Evolutionary conservation across 495 filamentous ascomycete species (phyloP).

Genomic region (Aspergillus avenaceus): DNA sequence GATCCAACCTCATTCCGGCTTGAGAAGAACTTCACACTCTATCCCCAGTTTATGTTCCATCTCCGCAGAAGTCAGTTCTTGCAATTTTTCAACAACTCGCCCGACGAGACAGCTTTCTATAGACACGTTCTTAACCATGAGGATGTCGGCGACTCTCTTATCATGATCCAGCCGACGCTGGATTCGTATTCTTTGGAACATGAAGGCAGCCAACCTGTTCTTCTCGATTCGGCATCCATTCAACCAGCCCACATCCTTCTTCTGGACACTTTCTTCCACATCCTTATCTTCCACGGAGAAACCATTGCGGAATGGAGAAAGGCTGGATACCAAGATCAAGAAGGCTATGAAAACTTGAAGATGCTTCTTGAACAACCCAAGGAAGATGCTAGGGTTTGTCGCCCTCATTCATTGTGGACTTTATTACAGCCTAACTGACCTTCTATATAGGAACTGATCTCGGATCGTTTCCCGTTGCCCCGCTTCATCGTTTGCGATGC

Average conservation of each 20-base stretch:
- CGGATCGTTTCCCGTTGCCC: slow-evolving; percentile 94
- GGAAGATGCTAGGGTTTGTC: slow-evolving; percentile 85
- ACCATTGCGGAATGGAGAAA: slow-evolving; percentile 98
- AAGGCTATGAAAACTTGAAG: slow-evolving; percentile 97
- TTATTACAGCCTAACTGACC: neutral
- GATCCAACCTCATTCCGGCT: slow-evolving; percentile 96
- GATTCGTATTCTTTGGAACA: slow-evolving; percentile 97
- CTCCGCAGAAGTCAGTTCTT: slow-evolving; percentile 94
- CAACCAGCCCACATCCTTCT: slow-evolving; percentile 92
- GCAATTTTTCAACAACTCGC: slow-evolving; percentile 99
- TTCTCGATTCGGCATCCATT: slow-evolving; percentile 94
- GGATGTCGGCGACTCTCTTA: slow-evolving; percentile 91
- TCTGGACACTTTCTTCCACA: slow-evolving; percentile 98
- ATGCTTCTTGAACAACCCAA: slow-evolving; percentile 88
- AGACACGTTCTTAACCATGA: slow-evolving; percentile 96
- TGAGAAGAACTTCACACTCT: slow-evolving; percentile 98
- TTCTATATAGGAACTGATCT: slow-evolving; percentile 77
- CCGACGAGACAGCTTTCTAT: slow-evolving; percentile 98
- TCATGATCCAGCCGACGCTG: slow-evolving; percentile 98
- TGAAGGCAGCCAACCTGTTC: slow-evolving; percentile 82
- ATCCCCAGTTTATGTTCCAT: slow-evolving; percentile 99
- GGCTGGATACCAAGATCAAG: slow-evolving; percentile 95
- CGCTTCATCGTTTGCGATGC: slow-evolving; percentile 99
- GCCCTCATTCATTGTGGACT: neutral
- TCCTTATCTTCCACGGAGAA: slow-evolving; percentile 98